Evolutionary conservation across 441 rosid species (phyloP).

Genomic region (Adansonia madagascariensis): DNA sequence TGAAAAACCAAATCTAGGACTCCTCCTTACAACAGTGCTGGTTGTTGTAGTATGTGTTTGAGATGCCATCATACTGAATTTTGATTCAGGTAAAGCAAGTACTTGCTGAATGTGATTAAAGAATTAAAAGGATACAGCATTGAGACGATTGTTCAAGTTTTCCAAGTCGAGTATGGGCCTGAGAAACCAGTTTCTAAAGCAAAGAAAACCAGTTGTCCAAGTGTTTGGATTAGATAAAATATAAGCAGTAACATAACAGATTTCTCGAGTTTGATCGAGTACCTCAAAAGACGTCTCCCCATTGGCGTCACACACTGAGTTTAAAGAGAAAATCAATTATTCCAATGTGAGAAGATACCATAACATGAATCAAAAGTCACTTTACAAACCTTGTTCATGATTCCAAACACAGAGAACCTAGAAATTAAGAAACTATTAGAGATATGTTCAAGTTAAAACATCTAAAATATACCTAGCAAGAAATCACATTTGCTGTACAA

Average conservation of each 20-base stretch:
- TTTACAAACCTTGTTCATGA: constrained; percentile 90
- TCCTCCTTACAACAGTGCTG: neutral
- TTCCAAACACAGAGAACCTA: constrained; percentile 97
- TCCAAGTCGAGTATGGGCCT: constrained; percentile 90
- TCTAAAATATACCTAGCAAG: constrained; percentile 19
- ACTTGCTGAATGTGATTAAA: constrained; percentile 22
- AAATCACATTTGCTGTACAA: constrained; percentile 22
- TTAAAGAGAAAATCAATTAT: constrained; percentile 38
- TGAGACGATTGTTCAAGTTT: constrained; percentile 73
- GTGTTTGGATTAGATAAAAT: constrained; percentile 25
- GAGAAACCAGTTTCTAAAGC: constrained; percentile 89
- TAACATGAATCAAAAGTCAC: constrained; percentile 31
- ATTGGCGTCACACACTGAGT: constrained; percentile 89
- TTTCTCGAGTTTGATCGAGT: constrained; percentile 28
- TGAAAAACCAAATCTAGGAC: constrained; percentile 21
- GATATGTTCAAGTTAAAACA: constrained; percentile 33
- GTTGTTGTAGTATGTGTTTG: constrained; percentile 7
- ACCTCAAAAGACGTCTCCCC: constrained; percentile 94
- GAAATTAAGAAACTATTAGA: constrained; percentile 39
- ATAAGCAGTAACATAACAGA: constrained; percentile 27
- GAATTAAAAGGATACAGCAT: constrained; percentile 79
- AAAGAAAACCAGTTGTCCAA: constrained; percentile 32
- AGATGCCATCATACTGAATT: constrained; percentile 22
- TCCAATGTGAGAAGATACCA: constrained; percentile 33
- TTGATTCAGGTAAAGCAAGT: constrained; percentile 25